These are phyloP conservation scores for Rhodotorula sp. DNA, from an alignment of 1,284 basidiomycete genomes.

Conservation along the genomic window DNA sequence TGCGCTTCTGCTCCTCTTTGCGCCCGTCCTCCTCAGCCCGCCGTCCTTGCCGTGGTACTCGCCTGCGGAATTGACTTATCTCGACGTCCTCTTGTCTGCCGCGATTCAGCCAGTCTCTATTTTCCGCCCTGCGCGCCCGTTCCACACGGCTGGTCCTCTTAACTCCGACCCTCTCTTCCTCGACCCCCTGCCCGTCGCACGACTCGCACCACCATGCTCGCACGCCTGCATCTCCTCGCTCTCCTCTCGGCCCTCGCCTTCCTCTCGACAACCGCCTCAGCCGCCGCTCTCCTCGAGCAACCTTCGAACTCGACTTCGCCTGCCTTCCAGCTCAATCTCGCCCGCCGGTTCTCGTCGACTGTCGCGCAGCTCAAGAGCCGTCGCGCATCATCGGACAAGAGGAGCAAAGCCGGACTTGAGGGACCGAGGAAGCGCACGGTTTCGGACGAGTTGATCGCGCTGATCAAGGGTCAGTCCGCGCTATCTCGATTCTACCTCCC, in stretches of 20 bases:
- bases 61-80: background rate
- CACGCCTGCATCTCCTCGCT: slow-evolving; percentile 1
- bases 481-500: background rate
- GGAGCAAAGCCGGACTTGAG: slow-evolving; percentile 8
- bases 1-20: too few species aligned
- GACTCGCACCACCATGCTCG: slow-evolving; percentile 1
- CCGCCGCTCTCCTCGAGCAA: slow-evolving; percentile 5
- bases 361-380: slow-evolving; percentile 16
- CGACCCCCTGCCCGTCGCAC: background rate
- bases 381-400: background rate
- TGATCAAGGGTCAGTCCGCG: slow-evolving; percentile 16
- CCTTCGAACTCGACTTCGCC: background rate
- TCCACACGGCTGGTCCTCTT: background rate
- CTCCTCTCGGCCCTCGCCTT: slow-evolving; percentile 10
- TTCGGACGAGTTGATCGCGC: slow-evolving; percentile 24
- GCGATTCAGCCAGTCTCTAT: too few species aligned
- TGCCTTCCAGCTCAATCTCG: slow-evolving; percentile 25
- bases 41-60: too few species aligned
- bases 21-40: too few species aligned
- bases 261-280: slow-evolving; percentile 3
- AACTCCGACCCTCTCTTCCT: background rate
- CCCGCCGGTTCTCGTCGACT: slow-evolving; percentile 16
- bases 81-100: too few species aligned
- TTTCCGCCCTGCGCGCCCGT: background rate
- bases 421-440: slow-evolving; percentile 17